These are phyloP conservation scores for Pisolithus sp. DNA, from an alignment of 768 basidiomycete genomes.

Conservation along the genomic window DNA sequence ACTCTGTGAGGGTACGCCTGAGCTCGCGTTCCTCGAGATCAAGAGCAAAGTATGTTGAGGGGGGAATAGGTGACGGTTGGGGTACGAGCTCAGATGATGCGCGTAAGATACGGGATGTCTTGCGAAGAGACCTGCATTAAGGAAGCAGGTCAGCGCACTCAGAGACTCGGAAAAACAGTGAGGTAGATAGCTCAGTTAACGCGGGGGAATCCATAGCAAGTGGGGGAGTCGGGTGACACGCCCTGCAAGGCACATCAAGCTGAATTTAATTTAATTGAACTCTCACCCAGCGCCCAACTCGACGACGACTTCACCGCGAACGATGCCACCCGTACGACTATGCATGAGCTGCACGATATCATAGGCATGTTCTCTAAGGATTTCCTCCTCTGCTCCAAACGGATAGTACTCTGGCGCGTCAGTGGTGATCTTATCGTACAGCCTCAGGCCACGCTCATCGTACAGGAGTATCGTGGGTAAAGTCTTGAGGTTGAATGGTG, in stretches of 20 bases:
- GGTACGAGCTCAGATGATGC: constrained; percentile 57
- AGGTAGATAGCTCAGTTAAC: neutral
- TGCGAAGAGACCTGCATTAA: constrained; percentile 63
- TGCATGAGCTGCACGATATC: constrained; percentile 78
- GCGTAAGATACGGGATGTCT: constrained; percentile 78
- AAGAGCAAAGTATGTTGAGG: constrained; percentile 84
- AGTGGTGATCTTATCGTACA: constrained; percentile 84
- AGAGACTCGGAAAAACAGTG: neutral
- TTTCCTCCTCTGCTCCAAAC: constrained; percentile 81
- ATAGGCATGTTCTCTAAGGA: constrained; percentile 63
- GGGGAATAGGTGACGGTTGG: constrained; percentile 39
- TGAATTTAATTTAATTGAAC: constrained; percentile 7
- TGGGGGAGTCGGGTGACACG: neutral
- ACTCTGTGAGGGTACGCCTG: constrained; percentile 65
- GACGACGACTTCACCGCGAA: constrained; percentile 55
- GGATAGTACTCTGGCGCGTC: constrained; percentile 81
- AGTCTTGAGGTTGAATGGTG: constrained; percentile 47
- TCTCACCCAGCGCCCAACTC: constrained; percentile 94
- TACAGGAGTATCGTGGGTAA: constrained; percentile 84
- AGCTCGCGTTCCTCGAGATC: constrained; percentile 89
- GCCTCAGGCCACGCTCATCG: constrained; percentile 74
- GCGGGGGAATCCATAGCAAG: too few species aligned
- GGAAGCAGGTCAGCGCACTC: neutral
- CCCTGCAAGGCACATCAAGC: neutral
- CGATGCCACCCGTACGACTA: constrained; percentile 21